A percentile compares a stretch with the other conserved stretches of the same genome.
phyloP scores from a whole-genome alignment of 1,284 basidiomycete genomes.

The Marasmius oreades region DNA sequence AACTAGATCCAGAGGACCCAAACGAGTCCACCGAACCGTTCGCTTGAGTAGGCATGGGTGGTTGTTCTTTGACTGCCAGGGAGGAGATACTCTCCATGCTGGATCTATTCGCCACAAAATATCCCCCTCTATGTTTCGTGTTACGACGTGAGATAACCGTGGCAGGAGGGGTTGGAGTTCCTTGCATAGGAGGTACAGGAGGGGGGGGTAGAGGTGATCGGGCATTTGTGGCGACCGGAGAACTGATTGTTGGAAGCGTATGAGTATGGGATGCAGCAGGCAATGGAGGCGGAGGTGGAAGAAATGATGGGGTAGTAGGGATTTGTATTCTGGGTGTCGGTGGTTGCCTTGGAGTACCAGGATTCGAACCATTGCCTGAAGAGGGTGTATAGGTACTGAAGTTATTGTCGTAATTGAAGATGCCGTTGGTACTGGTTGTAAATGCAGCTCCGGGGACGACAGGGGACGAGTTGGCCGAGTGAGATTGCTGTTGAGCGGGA shows the following conservation, averaged over 20 bases:
- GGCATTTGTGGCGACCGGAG: not conserved
- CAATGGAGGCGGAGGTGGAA: not conserved
- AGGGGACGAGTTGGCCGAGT: conserved; percentile 1
- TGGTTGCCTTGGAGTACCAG: not conserved
- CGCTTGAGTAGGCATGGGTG: not conserved
- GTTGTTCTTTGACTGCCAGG: not conserved
- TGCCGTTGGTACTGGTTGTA: not conserved
- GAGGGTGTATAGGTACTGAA: not conserved
- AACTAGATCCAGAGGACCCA: not conserved
- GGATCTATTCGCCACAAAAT: not conserved
- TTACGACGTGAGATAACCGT: not conserved
- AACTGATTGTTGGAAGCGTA: not conserved
- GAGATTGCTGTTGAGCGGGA: not conserved
- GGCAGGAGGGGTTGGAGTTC: not conserved
- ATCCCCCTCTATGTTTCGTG: not conserved
- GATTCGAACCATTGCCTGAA: not conserved
- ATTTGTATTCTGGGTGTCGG: not conserved
- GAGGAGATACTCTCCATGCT: not conserved
- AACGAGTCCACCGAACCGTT: not conserved
- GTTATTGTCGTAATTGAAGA: not conserved
- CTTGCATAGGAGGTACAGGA: not conserved
- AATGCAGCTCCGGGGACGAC: not conserved
- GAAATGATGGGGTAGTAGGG: not conserved
- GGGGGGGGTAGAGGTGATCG: not conserved
- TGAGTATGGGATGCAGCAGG: not conserved